Conservation (phyloP, 108 stramenopile species). For the Nannochloropsis gaditana region DNA sequence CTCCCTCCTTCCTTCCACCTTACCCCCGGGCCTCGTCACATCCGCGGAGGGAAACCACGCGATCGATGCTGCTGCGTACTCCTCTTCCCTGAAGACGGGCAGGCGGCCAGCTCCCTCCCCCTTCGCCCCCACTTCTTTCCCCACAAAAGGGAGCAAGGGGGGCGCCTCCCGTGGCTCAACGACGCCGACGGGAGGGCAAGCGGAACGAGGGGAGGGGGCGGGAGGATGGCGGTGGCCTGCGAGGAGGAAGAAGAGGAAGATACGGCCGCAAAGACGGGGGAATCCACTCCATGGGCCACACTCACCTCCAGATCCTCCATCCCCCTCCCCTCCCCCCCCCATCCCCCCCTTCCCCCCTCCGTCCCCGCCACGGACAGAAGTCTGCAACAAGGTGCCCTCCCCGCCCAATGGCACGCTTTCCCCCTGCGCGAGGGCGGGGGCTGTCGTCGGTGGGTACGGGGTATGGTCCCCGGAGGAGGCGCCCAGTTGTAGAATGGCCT, state of each 20-base stretch:
- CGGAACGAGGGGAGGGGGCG: neutral
- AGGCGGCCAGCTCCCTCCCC: too few species aligned
- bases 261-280: neutral
- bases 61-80: too few species aligned
- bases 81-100: too few species aligned
- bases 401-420: neutral
- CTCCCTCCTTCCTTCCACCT: neutral
- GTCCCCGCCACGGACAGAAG: too few species aligned
- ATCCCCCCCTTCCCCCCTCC: neutral
- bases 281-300: neutral
- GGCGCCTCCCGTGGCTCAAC: too few species aligned
- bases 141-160: neutral
- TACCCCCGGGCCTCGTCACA: too few species aligned
- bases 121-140: neutral
- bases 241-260: neutral
- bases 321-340: neutral
- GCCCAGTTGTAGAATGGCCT: neutral
- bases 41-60: too few species aligned
- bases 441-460: too few species aligned
- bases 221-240: neutral
- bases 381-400: neutral
- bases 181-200: neutral
- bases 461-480: too few species aligned
- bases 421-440: too few species aligned
- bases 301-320: neutral